phyloP scores from a whole-genome alignment of 345 rosid species.

The Carallia pectinifolia region DNA sequence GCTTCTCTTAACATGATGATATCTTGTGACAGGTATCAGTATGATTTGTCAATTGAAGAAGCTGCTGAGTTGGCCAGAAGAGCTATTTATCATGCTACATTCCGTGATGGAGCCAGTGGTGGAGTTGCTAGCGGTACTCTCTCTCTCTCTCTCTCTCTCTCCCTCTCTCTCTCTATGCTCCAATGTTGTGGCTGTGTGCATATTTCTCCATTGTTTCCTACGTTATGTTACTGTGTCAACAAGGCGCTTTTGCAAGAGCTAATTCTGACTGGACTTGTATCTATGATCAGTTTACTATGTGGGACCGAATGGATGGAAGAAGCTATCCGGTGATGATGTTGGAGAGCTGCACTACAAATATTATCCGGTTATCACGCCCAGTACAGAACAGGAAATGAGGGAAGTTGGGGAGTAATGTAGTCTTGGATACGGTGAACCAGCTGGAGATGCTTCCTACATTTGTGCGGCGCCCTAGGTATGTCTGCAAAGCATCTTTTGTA shows the following conservation, averaged over 20 bases:
- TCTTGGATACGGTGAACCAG: conserved; percentile 10
- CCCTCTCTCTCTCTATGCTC: not conserved
- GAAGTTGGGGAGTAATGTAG: conserved; percentile 46
- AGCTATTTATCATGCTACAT: conserved; percentile 96
- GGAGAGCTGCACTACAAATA: conserved; percentile 90
- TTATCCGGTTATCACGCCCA: conserved; percentile 58
- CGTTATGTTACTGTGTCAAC: not conserved
- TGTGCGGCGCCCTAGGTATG: not conserved
- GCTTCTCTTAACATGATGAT: not conserved
- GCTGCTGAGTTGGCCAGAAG: conserved; percentile 95
- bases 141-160: conserved; percentile 21
- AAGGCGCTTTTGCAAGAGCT: not conserved
- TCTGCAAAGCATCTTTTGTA: conserved; percentile 8
- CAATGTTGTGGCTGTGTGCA: not conserved
- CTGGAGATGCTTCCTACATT: conserved; percentile 5
- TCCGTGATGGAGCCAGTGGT: conserved; percentile 99
- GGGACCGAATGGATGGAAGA: conserved; percentile 94
- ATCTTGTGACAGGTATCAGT: conserved; percentile 51
- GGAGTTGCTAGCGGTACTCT: conserved; percentile 94
- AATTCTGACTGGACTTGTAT: not conserved
- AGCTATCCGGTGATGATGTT: conserved; percentile 94
- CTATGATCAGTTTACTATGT: conserved; percentile 75
- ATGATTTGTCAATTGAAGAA: conserved; percentile 84
- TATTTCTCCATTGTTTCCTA: not conserved
- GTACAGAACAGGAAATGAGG: conserved; percentile 85